Base-by-base conservation (phyloP, 306 rosid species). In the Comarum palustre region DNA sequence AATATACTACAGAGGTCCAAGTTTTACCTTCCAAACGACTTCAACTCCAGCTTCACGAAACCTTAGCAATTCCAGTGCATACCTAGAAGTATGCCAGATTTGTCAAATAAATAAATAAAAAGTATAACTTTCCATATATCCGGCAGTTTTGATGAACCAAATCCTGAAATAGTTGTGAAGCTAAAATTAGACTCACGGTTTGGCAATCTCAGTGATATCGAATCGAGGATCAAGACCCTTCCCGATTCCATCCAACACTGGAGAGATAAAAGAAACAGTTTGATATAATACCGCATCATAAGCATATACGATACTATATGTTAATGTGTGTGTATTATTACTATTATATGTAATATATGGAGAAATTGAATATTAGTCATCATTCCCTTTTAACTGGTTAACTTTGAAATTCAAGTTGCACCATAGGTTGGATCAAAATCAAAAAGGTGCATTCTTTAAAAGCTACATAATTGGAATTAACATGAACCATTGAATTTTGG, bases 181-280 rank as follows among this genome's bases (percentile, higher is more conserved):
- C 31, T 60, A 83, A 84, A 77, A 73, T 22, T 64, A 51, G 36
- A 83, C 99, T 91, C 90, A 95, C 99, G 99, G 99, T 78, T 81
- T 95, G 76, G 99, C 99, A 73, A 95, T 95, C 87, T 95, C 99
- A 58, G 99, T 95, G 68, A 95, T 95, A 77, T 95, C 99, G 87
- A 95, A 95, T 74, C 96, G 90, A 45, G 99, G 96, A 77, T 95
- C 97, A 60, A 95, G 99, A 73, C 99, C 99, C 81, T 95, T 95
- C 57, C 99, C 99, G 75, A 95, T 95, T 85, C 99, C 99, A 79
- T 95, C 99, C 79, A 95, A 84, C 55, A 95, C 99, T 95, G 83
- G 80, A 82, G 71, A 78, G 27, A 22, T 52, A 52, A 69, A 51
- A 14, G n/a, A 68, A 69, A 51, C 45, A 29, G 43, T 34, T 74